Percentiles rank a stretch among this genome's conserved stretches.
These are phyloP conservation scores for Podospora pseudoanserina DNA, from an alignment of 495 filamentous ascomycete genomes.

Conservation along the genomic window DNA sequence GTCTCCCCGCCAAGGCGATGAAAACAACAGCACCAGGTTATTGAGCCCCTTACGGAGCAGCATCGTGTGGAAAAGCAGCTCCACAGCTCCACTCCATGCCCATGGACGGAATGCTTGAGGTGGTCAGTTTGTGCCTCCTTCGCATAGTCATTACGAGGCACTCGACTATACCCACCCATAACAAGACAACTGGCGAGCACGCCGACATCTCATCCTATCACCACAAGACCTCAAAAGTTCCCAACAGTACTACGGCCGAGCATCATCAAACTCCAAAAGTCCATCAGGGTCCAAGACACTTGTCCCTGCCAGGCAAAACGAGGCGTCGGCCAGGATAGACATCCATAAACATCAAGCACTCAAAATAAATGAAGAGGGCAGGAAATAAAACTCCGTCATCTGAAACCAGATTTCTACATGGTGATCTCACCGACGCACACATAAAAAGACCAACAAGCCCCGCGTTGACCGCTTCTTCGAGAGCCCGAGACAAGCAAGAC, in stretches of 20 bases:
- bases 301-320: background rate
- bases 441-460: background rate
- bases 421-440: background rate
- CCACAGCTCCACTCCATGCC: background rate
- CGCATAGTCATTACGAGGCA: background rate
- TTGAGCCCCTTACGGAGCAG: too few relatives aligned
- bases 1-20: too few relatives aligned
- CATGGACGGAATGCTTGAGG: background rate
- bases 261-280: background rate
- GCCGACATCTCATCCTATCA: background rate
- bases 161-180: background rate
- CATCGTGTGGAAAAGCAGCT: background rate
- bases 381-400: background rate
- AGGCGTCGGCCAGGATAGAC: background rate
- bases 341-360: background rate
- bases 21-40: too few relatives aligned
- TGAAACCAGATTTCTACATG: background rate
- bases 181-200: background rate
- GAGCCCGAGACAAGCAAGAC: slow-evolving; percentile 5
- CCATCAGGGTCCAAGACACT: background rate
- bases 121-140: background rate
- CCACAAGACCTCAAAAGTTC: background rate
- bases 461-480: slow-evolving; percentile 9
- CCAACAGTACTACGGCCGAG: background rate
- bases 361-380: background rate